Percentiles rank a stretch among this genome's conserved stretches.
Conservation (phyloP, 2,329 filamentous ascomycete genomes). For the Lachnellula arida region DNA sequence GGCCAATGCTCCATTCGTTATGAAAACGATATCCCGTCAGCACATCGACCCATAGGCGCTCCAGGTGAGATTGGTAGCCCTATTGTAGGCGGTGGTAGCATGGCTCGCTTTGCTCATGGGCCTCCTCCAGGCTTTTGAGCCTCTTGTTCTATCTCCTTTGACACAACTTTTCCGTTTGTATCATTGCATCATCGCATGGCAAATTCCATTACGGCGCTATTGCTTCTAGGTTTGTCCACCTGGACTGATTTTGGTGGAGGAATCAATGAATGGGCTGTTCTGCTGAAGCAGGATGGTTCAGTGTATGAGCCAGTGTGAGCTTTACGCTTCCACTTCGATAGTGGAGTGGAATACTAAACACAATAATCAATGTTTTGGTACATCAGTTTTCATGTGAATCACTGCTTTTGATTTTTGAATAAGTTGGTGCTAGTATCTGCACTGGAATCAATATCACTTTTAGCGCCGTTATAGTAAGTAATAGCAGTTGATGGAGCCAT, state of each 20-base stretch:
- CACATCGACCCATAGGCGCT: constrained; percentile 43
- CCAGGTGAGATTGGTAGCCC: constrained; percentile 70
- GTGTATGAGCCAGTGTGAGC: constrained; percentile 5
- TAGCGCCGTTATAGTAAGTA: too few relatives aligned
- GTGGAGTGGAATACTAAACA: constrained; percentile 5
- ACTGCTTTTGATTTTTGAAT: too few relatives aligned
- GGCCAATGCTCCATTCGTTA: constrained; percentile 43
- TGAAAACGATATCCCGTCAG: constrained; percentile 46
- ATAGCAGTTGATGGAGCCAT: too few relatives aligned
- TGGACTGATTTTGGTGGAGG: constrained; percentile 1
- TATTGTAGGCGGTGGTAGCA: constrained; percentile 38
- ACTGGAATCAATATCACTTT: too few relatives aligned
- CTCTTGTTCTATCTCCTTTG: background rate
- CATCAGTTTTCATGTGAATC: background rate
- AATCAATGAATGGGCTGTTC: background rate
- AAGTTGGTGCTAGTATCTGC: too few relatives aligned
- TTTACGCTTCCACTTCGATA: constrained; percentile 5
- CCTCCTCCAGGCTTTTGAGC: constrained; percentile 26
- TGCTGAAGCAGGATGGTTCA: background rate
- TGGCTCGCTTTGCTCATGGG: constrained; percentile 24
- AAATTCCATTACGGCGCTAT: constrained; percentile 7
- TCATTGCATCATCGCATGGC: constrained; percentile 12
- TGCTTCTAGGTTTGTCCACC: constrained; percentile 3
- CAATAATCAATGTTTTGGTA: constrained; percentile 1
- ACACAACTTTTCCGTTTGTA: constrained; percentile 11